Percentiles rank a stretch among this genome's conserved stretches.
Evolutionary conservation across 1,139 yeast genomes (phyloP).

Genomic region (Debaryomyces subglobosus): DNA sequence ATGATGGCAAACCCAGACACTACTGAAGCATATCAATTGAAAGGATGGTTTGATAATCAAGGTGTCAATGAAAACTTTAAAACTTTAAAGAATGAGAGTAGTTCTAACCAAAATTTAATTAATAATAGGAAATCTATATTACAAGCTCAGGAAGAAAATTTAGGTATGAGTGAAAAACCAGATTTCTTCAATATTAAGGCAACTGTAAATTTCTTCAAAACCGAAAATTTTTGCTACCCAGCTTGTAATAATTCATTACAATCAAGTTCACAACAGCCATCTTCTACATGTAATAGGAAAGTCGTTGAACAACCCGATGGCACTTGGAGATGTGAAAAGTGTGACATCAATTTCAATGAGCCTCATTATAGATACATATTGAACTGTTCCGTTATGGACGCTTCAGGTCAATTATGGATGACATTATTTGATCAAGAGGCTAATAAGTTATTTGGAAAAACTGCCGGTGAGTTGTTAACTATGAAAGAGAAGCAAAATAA

Average conservation of each 20-base stretch:
- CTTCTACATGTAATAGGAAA: slow-evolving; percentile 74
- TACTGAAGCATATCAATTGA: slow-evolving; percentile 81
- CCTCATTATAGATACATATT: slow-evolving; percentile 83
- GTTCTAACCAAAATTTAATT: slow-evolving; percentile 32
- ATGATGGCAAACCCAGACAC: slow-evolving; percentile 82
- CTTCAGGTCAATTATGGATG: slow-evolving; percentile 83
- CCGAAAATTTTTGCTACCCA: slow-evolving; percentile 83
- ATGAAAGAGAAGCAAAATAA: slow-evolving; percentile 44
- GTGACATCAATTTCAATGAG: slow-evolving; percentile 66
- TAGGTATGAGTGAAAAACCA: slow-evolving; percentile 75
- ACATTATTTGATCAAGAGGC: slow-evolving; percentile 90
- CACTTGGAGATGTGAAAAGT: slow-evolving; percentile 92
- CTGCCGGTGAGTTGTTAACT: slow-evolving; percentile 68
- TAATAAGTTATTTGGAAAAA: slow-evolving; percentile 60
- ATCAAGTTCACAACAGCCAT: slow-evolving; percentile 21
- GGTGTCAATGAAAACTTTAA: slow-evolving; percentile 68
- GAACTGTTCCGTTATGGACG: slow-evolving; percentile 72
- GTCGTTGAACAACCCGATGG: slow-evolving; percentile 73
- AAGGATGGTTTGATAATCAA: slow-evolving; percentile 92
- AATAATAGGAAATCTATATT: slow-evolving; percentile 64
- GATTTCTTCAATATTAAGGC: slow-evolving; percentile 81
- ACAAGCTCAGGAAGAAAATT: slow-evolving; percentile 67
- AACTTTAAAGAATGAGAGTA: slow-evolving; percentile 51
- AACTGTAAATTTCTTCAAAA: slow-evolving; percentile 67
- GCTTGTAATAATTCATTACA: slow-evolving; percentile 69